A percentile compares a stretch with the other conserved stretches of the same genome.
Conservation (phyloP, 2,329 filamentous ascomycete species). For the Coniochaeta sp. region DNA sequence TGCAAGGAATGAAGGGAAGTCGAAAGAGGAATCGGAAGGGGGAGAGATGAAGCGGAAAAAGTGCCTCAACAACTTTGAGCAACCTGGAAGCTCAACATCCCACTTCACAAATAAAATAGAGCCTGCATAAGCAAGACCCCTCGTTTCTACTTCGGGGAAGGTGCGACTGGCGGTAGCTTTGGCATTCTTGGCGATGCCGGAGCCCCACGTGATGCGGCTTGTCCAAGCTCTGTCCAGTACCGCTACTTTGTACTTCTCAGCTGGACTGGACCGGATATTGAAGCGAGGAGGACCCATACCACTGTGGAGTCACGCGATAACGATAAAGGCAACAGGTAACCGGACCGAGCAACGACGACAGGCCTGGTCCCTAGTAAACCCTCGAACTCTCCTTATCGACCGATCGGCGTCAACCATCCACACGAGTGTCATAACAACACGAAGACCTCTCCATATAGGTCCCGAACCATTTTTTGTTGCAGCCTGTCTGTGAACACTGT, state of each 20-base stretch:
- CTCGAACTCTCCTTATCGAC: neutral
- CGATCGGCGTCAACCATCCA: neutral
- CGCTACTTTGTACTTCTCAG: no score
- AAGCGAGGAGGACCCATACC: no score
- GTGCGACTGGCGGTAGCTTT: neutral
- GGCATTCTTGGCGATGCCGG: neutral
- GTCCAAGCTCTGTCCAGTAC: neutral
- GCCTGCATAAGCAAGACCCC: conserved; percentile 1
- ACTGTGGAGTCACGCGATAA: neutral
- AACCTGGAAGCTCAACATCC: conserved; percentile 2
- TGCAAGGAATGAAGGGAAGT: neutral
- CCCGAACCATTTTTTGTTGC: neutral
- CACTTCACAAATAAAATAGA: neutral
- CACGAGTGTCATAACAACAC: neutral
- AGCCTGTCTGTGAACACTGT: neutral
- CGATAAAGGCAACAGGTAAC: neutral
- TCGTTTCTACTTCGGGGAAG: neutral
- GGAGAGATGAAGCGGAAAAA: conserved; percentile 6
- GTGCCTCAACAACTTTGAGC: conserved; percentile 6
- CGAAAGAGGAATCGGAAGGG: conserved; percentile 5
- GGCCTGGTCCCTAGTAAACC: neutral
- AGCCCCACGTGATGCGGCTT: neutral
- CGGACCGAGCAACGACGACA: neutral
- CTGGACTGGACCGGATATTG: no score
- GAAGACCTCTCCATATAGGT: neutral